phyloP scores from a whole-genome alignment of 345 rosid species.

The Moricandia moricandioides region DNA sequence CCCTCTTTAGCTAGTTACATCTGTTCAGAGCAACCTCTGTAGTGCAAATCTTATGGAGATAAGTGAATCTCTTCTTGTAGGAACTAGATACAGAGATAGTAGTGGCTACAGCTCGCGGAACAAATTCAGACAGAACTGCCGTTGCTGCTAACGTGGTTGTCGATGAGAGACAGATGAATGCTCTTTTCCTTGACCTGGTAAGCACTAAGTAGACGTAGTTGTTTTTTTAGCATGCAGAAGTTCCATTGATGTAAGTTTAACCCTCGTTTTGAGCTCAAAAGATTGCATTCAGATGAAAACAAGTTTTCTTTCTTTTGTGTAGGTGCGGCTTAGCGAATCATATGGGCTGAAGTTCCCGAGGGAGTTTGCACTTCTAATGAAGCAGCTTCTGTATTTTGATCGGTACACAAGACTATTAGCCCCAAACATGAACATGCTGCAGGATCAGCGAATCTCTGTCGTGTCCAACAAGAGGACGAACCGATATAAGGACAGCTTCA shows the following conservation, averaged over 20 bases:
- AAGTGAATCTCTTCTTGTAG: conserved; percentile 42
- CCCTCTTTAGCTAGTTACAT: conserved; percentile 6
- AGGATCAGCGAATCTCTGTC: conserved; percentile 84
- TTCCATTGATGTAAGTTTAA: too few species aligned
- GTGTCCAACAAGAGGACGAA: conserved; percentile 61
- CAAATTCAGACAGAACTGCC: conserved; percentile 63
- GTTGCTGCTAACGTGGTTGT: conserved; percentile 81
- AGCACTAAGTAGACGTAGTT: conserved; percentile 14
- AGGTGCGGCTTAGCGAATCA: conserved; percentile 86
- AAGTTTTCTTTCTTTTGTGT: conserved; percentile 20
- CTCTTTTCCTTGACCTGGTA: conserved; percentile 94
- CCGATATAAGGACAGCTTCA: conserved; percentile 41
- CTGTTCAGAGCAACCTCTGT: conserved; percentile 11
- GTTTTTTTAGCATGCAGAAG: too few species aligned
- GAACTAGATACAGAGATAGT: conserved; percentile 84
- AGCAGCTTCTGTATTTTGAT: conserved; percentile 93
- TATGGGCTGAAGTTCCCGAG: conserved; percentile 88
- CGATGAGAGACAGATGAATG: conserved; percentile 98
- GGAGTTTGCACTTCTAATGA: conserved; percentile 96
- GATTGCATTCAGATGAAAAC: background rate
- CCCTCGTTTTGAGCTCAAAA: too few species aligned
- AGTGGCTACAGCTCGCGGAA: conserved; percentile 79
- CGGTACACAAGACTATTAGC: conserved; percentile 91
- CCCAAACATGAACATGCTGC: conserved; percentile 92
- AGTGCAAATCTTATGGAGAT: conserved; percentile 17